Evolutionary conservation across 2,329 filamentous ascomycete species (phyloP).

Genomic region (Pezicula radicicola): DNA sequence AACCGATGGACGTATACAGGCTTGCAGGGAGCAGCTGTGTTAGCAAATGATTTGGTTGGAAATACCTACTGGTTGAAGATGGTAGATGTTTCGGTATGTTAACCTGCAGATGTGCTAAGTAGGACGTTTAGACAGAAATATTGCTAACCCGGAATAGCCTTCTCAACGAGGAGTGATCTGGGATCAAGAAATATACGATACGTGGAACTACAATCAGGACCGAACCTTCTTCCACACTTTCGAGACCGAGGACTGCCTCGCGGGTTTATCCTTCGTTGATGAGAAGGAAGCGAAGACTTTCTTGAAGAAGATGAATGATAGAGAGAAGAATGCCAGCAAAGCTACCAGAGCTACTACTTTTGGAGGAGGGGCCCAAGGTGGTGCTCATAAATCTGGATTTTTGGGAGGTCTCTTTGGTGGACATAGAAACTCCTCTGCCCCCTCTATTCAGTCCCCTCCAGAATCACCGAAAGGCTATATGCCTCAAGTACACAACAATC

Average conservation of each 20-base stretch:
- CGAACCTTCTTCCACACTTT: conserved; percentile 97
- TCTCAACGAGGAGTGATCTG: conserved; percentile 83
- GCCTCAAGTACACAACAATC: conserved; percentile 30
- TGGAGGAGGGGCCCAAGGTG: conserved; percentile 41
- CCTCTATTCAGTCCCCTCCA: conserved; percentile 40
- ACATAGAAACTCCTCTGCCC: conserved; percentile 56
- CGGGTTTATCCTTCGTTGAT: conserved; percentile 87
- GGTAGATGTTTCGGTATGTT: conserved; percentile 87
- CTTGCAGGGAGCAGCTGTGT: conserved; percentile 84
- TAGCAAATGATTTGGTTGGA: conserved; percentile 91
- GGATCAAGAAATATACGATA: conserved; percentile 97
- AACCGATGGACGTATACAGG: conserved; percentile 92
- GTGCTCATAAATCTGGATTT: conserved; percentile 40
- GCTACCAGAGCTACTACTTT: conserved; percentile 79
- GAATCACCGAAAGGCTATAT: conserved; percentile 49
- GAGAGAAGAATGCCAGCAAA: conserved; percentile 93
- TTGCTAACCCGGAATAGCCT: conserved; percentile 46
- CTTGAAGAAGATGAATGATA: conserved; percentile 94
- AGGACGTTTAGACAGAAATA: neutral
- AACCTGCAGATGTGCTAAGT: neutral
- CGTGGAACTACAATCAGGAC: conserved; percentile 93
- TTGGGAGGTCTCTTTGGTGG: conserved; percentile 59
- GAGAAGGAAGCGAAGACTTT: conserved; percentile 98
- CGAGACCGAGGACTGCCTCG: conserved; percentile 88
- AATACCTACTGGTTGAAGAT: conserved; percentile 97